These are phyloP conservation scores for Trichoderma simmonsii DNA, from an alignment of 2,329 filamentous ascomycete genomes.

Conservation along the genomic window DNA sequence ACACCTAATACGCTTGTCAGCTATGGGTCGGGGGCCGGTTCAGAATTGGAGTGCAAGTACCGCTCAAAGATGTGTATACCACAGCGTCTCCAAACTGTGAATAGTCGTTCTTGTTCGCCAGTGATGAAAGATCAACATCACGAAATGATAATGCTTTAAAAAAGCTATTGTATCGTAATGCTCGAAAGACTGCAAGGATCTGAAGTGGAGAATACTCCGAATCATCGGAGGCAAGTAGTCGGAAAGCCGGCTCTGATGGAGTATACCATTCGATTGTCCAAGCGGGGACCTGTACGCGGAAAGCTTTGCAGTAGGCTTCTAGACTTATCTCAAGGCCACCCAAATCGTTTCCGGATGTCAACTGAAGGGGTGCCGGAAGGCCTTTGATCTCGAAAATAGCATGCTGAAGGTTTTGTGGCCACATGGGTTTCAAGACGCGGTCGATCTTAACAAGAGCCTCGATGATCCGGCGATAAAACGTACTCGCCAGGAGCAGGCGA, in stretches of 20 bases:
- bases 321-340: conserved; percentile 54
- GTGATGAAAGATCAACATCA: conserved; percentile 47
- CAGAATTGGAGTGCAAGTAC: conserved; percentile 31
- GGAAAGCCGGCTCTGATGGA: conserved; percentile 50
- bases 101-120: conserved; percentile 42
- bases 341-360: conserved; percentile 54
- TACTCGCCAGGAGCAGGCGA: conserved; percentile 51
- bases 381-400: conserved; percentile 52
- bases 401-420: conserved; percentile 55
- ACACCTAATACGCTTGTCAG: conserved; percentile 33
- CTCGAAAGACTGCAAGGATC: conserved; percentile 54
- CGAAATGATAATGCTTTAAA: conserved; percentile 57
- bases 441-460: conserved; percentile 53
- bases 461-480: conserved; percentile 53
- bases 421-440: conserved; percentile 55
- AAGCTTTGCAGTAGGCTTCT: conserved; percentile 54
- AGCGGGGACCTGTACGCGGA: conserved; percentile 46
- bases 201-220: conserved; percentile 47
- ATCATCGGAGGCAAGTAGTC: conserved; percentile 44
- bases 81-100: conserved; percentile 44
- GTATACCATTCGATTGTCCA: conserved; percentile 49
- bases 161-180: conserved; percentile 57
- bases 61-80: conserved; percentile 51
- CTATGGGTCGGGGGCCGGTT: neutral
- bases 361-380: conserved; percentile 49